These are phyloP conservation scores for Blastobotrys mokoenaii DNA, from an alignment of 805 yeast species.

Conservation along the genomic window DNA sequence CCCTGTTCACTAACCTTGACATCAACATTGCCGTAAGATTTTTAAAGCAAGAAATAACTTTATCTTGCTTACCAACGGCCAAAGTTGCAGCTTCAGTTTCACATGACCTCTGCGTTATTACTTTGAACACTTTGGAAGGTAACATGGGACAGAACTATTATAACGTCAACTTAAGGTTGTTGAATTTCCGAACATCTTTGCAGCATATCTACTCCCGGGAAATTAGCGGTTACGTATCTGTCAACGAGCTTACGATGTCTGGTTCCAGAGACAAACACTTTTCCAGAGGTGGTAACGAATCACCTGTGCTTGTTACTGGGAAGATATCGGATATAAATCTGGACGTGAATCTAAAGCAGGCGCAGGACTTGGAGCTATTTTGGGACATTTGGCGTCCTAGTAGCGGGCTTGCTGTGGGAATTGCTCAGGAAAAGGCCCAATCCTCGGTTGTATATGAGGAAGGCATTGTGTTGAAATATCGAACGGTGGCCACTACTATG, in stretches of 20 bases:
- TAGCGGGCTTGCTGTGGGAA: background rate
- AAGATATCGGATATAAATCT: conserved; percentile 48
- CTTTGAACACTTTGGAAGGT: conserved; percentile 41
- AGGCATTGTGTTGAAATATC: conserved; percentile 32
- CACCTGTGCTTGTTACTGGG: conserved; percentile 31
- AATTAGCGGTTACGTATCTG: conserved; percentile 60
- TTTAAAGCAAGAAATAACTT: conserved; percentile 62
- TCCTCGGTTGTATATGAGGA: conserved; percentile 10
- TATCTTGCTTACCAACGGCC: conserved; percentile 92
- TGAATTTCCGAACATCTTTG: conserved; percentile 57
- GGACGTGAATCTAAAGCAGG: conserved; percentile 69
- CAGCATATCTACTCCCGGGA: conserved; percentile 91
- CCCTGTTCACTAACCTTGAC: conserved; percentile 32
- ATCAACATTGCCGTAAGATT: conserved; percentile 54
- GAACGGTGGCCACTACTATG: conserved; percentile 50
- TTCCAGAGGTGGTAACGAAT: conserved; percentile 7
- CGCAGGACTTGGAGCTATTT: conserved; percentile 79
- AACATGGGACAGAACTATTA: conserved; percentile 29
- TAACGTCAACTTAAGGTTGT: conserved; percentile 40
- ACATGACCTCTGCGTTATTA: conserved; percentile 55
- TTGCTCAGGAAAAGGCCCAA: background rate
- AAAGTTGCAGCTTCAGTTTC: conserved; percentile 82
- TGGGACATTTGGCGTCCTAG: conserved; percentile 70
- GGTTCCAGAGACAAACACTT: conserved; percentile 20
- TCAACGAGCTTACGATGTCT: conserved; percentile 36